Conservation (phyloP, 441 rosid genomes). For the Pelargonium exstipulatum region DNA sequence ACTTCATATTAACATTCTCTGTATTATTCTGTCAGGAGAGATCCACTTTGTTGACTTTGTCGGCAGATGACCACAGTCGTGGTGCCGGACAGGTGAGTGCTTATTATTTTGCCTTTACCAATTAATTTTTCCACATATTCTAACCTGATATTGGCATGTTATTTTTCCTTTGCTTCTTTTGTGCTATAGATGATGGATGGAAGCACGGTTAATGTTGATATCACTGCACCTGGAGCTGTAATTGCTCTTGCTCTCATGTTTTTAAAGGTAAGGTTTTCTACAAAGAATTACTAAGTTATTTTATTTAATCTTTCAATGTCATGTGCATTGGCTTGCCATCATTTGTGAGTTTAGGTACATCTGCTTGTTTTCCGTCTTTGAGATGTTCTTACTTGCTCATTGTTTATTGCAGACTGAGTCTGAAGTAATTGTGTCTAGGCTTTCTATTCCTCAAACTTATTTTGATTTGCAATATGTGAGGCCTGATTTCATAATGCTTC, state of each 20-base stretch:
- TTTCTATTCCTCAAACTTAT: slow-evolving; percentile 75
- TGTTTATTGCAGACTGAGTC: slow-evolving; percentile 74
- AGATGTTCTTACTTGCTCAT: slow-evolving; percentile 17
- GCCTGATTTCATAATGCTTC: slow-evolving; percentile 98
- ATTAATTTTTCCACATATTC: slow-evolving; percentile 15
- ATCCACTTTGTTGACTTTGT: slow-evolving; percentile 40
- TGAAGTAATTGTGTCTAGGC: slow-evolving; percentile 62
- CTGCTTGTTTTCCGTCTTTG: neutral
- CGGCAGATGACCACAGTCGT: slow-evolving; percentile 58
- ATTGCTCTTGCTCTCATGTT: slow-evolving; percentile 90
- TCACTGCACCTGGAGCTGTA: slow-evolving; percentile 95
- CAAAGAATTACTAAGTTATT: slow-evolving; percentile 15
- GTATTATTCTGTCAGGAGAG: slow-evolving; percentile 55
- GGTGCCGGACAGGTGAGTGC: slow-evolving; percentile 66
- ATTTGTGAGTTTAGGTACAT: neutral
- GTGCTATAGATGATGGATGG: slow-evolving; percentile 74
- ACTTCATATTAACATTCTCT: slow-evolving; percentile 20
- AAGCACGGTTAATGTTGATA: slow-evolving; percentile 72
- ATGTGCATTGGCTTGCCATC: slow-evolving; percentile 10
- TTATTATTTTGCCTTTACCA: slow-evolving; percentile 17
- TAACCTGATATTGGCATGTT: slow-evolving; percentile 13
- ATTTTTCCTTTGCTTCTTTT: slow-evolving; percentile 19
- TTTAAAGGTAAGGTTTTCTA: slow-evolving; percentile 55
- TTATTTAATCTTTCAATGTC: slow-evolving; percentile 18
- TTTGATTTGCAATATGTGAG: slow-evolving; percentile 87